These are phyloP conservation scores for Urostyla sp. DNA, from an alignment of 73 alveolate species.

Conservation along the genomic window DNA sequence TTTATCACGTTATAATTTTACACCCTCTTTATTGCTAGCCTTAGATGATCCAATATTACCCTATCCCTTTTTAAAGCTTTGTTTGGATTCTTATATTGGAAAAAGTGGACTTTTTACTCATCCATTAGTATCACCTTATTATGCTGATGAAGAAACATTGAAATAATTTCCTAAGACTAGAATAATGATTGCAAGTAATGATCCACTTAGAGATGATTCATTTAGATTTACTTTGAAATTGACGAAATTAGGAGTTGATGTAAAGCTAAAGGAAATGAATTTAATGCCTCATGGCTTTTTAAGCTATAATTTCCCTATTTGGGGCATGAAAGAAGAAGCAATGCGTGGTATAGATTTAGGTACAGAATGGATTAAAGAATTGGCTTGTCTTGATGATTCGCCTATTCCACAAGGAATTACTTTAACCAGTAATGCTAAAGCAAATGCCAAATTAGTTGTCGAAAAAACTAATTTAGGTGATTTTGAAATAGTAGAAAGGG, in stretches of 20 bases:
- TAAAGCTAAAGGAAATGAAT: slow-evolving; percentile 34
- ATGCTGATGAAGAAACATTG: slow-evolving; percentile 63
- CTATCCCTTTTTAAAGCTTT: slow-evolving; percentile 76
- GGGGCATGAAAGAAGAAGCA: slow-evolving; percentile 45
- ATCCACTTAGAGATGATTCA: slow-evolving; percentile 74
- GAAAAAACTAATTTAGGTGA: too few relatives aligned
- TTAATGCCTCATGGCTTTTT: slow-evolving; percentile 55
- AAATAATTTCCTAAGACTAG: slow-evolving; percentile 54
- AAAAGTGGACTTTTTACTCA: slow-evolving; percentile 63
- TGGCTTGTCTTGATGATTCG: too few relatives aligned
- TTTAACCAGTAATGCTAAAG: too few relatives aligned
- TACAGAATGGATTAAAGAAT: slow-evolving; percentile 4
- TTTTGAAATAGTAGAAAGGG: too few relatives aligned
- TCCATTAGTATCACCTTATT: slow-evolving; percentile 76
- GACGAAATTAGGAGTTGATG: slow-evolving; percentile 38
- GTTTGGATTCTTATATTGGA: slow-evolving; percentile 78
- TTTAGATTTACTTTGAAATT: slow-evolving; percentile 44
- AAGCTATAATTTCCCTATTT: slow-evolving; percentile 28
- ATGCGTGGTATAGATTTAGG: slow-evolving; percentile 2
- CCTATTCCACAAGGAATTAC: too few relatives aligned
- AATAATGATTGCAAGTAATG: slow-evolving; percentile 65
- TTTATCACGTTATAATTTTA: slow-evolving; percentile 52
- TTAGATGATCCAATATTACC: slow-evolving; percentile 84
- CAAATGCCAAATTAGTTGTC: too few relatives aligned
- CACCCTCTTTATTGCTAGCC: slow-evolving; percentile 78